These are phyloP conservation scores for Colletotrichum sp. DNA, from an alignment of 2,329 filamentous ascomycete species.

Conservation along the genomic window DNA sequence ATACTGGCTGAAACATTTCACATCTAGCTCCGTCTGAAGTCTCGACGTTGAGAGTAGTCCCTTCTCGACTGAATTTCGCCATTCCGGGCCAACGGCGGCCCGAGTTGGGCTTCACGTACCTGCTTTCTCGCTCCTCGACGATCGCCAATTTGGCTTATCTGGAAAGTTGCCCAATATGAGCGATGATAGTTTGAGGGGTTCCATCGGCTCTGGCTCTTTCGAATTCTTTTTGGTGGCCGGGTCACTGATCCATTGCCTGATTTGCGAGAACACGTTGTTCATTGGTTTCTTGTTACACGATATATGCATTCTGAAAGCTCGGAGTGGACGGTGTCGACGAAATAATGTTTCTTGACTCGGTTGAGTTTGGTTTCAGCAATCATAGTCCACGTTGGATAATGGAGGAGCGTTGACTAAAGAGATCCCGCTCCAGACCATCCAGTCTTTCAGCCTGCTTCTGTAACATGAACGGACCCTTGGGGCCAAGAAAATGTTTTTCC, in stretches of 20 bases:
- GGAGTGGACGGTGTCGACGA: accelerated
- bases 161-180: background rate
- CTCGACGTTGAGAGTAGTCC: accelerated
- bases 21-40: background rate
- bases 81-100: background rate
- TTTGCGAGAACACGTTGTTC: accelerated
- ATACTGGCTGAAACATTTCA: background rate
- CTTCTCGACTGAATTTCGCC: background rate
- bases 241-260: background rate
- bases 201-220: background rate
- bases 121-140: background rate
- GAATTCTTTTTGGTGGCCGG: background rate
- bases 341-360: accelerated
- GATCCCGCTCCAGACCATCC: background rate
- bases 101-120: background rate
- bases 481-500: background rate
- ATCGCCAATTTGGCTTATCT: accelerated
- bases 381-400: background rate
- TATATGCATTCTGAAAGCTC: background rate
- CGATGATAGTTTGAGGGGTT: accelerated
- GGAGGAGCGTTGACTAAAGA: background rate
- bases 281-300: background rate
- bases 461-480: background rate
- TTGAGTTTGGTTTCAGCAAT: background rate
- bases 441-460: background rate